Evolutionary conservation across 1,284 basidiomycete species (phyloP).

Genomic region (Cronartium quercuum): DNA sequence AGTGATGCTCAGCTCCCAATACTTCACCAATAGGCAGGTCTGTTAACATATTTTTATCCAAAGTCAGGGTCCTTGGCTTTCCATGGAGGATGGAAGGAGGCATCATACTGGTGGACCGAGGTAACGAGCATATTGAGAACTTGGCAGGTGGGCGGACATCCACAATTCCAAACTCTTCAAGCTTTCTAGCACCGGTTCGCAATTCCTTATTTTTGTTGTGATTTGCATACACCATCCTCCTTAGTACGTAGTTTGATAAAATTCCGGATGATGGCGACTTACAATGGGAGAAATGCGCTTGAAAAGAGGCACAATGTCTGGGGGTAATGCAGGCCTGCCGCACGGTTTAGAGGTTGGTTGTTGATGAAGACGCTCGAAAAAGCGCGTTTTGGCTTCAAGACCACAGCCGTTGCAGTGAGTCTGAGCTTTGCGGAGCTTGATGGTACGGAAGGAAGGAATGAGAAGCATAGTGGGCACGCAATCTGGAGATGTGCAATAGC

Average conservation of each 20-base stretch:
- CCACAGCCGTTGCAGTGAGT: constrained; percentile 14
- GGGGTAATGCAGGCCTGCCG: constrained; percentile 53
- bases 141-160: constrained; percentile 78
- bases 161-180: constrained; percentile 53
- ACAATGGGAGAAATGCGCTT: constrained; percentile 56
- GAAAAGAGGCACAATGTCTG: constrained; percentile 59
- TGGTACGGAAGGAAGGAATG: constrained; percentile 21
- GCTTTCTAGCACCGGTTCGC: constrained; percentile 46
- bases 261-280: constrained; percentile 21
- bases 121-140: constrained; percentile 77
- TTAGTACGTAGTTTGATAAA: too few species aligned
- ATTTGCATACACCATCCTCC: too few species aligned
- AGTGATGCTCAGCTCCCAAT: neutral
- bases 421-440: constrained; percentile 28
- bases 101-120: constrained; percentile 65
- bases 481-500: constrained; percentile 44
- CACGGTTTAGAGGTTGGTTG: constrained; percentile 1
- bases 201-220: constrained; percentile 44
- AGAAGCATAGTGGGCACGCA: constrained; percentile 4
- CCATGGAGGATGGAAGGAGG: neutral
- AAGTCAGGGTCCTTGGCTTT: neutral
- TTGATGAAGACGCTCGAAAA: neutral
- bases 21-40: constrained; percentile 9
- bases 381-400: neutral
- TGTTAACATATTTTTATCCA: neutral